Evolutionary conservation across 2,329 filamentous ascomycete genomes (phyloP).

Genomic region (Paecilomyces formosus): DNA sequence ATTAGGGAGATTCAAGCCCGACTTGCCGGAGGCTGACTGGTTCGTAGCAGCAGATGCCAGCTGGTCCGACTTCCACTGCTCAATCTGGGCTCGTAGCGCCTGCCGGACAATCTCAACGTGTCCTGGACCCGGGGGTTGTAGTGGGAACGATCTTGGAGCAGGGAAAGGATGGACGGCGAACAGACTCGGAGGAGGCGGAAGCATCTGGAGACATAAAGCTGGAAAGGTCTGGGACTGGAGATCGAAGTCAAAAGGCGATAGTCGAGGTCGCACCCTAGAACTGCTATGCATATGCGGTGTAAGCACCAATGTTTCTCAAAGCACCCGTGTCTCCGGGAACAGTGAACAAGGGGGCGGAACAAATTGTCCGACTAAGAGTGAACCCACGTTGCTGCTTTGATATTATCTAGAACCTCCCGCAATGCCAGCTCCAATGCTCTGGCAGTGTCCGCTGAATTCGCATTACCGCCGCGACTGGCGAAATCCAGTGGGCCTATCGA

Average conservation of each 20-base stretch:
- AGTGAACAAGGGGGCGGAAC: background rate
- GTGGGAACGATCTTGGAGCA: constrained; percentile 71
- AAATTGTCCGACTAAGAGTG: background rate
- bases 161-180: constrained; percentile 75
- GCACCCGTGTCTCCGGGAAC: background rate
- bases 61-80: constrained; percentile 52
- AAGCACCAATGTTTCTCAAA: constrained; percentile 6
- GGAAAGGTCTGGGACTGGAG: constrained; percentile 80
- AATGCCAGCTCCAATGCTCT: constrained; percentile 78
- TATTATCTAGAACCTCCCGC: constrained; percentile 71
- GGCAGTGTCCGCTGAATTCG: constrained; percentile 70
- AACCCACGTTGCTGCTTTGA: constrained; percentile 73
- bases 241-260: constrained; percentile 66
- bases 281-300: constrained; percentile 20
- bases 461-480: constrained; percentile 56
- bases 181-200: constrained; percentile 72
- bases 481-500: constrained; percentile 38
- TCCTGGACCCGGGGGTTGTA: constrained; percentile 63
- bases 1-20: constrained; percentile 12
- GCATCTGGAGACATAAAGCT: constrained; percentile 70
- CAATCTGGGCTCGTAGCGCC: constrained; percentile 61
- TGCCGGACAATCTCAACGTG: constrained; percentile 66
- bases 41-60: constrained; percentile 20
- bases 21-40: constrained; percentile 39
- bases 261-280: constrained; percentile 33